These are phyloP conservation scores for Corchorus olitorius DNA, from an alignment of 345 rosid genomes.

Conservation along the genomic window DNA sequence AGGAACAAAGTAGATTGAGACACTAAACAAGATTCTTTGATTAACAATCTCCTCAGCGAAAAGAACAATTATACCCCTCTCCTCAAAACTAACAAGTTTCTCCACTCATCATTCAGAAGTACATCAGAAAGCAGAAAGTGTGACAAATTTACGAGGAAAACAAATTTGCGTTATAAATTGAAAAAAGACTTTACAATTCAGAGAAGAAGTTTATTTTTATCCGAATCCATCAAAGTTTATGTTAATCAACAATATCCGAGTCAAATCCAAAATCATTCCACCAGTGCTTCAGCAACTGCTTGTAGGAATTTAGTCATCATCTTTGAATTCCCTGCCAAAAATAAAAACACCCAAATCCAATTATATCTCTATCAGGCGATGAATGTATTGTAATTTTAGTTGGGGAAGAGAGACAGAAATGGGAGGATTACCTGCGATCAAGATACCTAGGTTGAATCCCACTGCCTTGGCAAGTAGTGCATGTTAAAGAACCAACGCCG, in stretches of 20 bases:
- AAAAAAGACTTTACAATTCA: neutral
- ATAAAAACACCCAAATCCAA: neutral
- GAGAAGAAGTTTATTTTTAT: neutral
- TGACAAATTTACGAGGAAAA: neutral
- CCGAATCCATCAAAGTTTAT: neutral
- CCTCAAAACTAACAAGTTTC: neutral
- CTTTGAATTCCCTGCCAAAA: slow-evolving; percentile 60
- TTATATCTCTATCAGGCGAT: too few species aligned
- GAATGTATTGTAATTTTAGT: neutral
- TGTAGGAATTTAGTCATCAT: slow-evolving; percentile 51
- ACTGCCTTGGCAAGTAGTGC: slow-evolving; percentile 95
- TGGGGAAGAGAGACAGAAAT: neutral
- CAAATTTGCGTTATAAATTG: neutral
- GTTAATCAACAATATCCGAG: neutral
- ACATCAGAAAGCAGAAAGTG: slow-evolving; percentile 5
- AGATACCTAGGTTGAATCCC: slow-evolving; percentile 98
- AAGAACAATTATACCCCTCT: neutral
- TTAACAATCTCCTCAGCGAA: neutral
- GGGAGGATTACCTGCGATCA: slow-evolving; percentile 71
- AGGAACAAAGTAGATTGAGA: neutral
- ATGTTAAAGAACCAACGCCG: slow-evolving; percentile 80
- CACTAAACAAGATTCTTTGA: neutral
- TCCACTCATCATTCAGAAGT: neutral
- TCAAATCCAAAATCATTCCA: slow-evolving; percentile 21
- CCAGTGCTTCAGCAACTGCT: neutral